phyloP scores from a whole-genome alignment of 495 filamentous ascomycete genomes.

The Aspergillus avenaceus region DNA sequence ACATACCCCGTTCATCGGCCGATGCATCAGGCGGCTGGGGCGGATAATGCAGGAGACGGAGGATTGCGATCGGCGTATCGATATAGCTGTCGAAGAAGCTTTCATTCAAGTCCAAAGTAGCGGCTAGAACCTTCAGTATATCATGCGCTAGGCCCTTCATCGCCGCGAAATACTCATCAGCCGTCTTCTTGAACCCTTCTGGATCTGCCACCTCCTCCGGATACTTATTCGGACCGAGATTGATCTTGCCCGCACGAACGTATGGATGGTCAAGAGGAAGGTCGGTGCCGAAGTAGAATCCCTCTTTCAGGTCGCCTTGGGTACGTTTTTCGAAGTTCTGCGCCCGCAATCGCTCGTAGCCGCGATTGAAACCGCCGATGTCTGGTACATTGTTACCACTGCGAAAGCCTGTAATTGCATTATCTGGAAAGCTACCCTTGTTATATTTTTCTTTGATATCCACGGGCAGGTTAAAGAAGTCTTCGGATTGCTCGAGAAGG shows the following conservation, averaged over 20 bases:
- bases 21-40: conserved; percentile 31
- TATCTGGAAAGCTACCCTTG: conserved; percentile 3
- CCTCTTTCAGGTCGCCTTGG: conserved; percentile 45
- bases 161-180: conserved; percentile 22
- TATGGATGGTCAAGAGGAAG: conserved; percentile 27
- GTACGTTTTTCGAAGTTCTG: conserved; percentile 38
- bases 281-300: conserved; percentile 38
- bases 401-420: not conserved
- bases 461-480: conserved; percentile 71
- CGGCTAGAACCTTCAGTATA: conserved; percentile 34
- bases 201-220: conserved; percentile 32
- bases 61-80: conserved; percentile 26
- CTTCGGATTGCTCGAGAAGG: conserved; percentile 61
- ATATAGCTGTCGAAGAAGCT: conserved; percentile 38
- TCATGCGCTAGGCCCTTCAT: conserved; percentile 18
- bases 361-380: conserved; percentile 22
- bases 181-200: conserved; percentile 23
- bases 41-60: conserved; percentile 45
- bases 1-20: conserved; percentile 6
- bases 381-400: conserved; percentile 8
- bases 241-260: conserved; percentile 25
- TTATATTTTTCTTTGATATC: conserved; percentile 43
- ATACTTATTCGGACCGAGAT: conserved; percentile 44
- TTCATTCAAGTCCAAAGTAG: conserved; percentile 31
- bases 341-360: conserved; percentile 40